Conservation (phyloP, 2,329 filamentous ascomycete genomes). For the Albophoma yamanashiensis region DNA sequence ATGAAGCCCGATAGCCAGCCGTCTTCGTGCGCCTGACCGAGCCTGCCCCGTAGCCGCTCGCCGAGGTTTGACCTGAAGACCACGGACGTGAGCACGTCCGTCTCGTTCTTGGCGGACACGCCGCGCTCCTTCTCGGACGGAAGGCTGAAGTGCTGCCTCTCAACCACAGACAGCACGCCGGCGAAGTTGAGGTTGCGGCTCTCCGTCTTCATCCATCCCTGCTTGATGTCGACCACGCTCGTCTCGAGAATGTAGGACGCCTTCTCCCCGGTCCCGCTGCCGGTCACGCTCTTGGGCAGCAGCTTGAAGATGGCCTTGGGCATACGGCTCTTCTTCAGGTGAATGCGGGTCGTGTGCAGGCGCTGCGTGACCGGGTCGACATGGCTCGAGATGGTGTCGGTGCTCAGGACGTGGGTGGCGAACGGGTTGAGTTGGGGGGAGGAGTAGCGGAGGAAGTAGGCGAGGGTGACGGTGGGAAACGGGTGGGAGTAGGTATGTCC, state of each 20-base stretch:
- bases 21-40: conserved; percentile 35
- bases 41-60: conserved; percentile 49
- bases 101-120: conserved; percentile 27
- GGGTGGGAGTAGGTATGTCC: conserved; percentile 69
- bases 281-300: conserved; percentile 58
- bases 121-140: conserved; percentile 17
- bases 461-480: conserved; percentile 76
- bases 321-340: conserved; percentile 72
- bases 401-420: conserved; percentile 70
- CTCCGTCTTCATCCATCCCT: conserved; percentile 77
- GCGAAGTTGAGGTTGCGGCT: conserved; percentile 75
- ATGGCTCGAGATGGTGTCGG: conserved; percentile 67
- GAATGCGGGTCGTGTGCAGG: conserved; percentile 67
- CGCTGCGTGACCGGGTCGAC: conserved; percentile 65
- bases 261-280: conserved; percentile 50
- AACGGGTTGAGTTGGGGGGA: conserved; percentile 63
- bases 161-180: conserved; percentile 67
- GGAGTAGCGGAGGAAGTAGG: conserved; percentile 82
- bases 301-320: conserved; percentile 66
- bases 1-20: conserved; percentile 43
- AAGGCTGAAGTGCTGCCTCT: conserved; percentile 57
- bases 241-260: conserved; percentile 74
- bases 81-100: conserved; percentile 63
- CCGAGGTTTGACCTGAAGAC: conserved; percentile 64
- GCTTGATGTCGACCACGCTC: conserved; percentile 65